These are phyloP conservation scores for Diaporthe batatas DNA, from an alignment of 2,329 filamentous ascomycete species.

Conservation along the genomic window DNA sequence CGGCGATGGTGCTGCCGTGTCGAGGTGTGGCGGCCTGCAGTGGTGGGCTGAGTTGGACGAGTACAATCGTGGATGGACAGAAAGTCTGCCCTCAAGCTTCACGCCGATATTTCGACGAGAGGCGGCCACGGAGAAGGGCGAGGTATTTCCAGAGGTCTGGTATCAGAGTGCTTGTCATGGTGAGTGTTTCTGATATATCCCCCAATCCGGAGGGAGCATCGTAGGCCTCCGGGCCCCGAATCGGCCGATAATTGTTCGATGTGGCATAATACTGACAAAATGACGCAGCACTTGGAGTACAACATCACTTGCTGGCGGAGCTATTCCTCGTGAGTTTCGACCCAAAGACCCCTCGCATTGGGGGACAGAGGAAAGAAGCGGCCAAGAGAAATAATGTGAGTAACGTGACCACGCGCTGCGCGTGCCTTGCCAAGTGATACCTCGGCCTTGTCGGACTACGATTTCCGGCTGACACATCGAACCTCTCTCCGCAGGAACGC, in stretches of 20 bases:
- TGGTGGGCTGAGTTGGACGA: constrained; percentile 60
- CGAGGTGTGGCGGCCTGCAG: constrained; percentile 47
- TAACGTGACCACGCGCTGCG: constrained; percentile 21
- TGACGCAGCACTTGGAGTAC: constrained; percentile 66
- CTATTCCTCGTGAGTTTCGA: constrained; percentile 70
- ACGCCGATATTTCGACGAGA: constrained; percentile 65
- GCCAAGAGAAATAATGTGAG: constrained; percentile 57
- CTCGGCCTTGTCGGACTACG: constrained; percentile 20
- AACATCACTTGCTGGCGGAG: constrained; percentile 70
- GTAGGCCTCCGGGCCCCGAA: constrained; percentile 1
- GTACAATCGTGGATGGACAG: constrained; percentile 62
- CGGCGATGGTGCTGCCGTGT: constrained; percentile 50
- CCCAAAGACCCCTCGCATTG: constrained; percentile 65
- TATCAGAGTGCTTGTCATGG: constrained; percentile 68
- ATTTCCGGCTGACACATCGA: constrained; percentile 9
- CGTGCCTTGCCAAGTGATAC: constrained; percentile 9
- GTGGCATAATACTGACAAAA: constrained; percentile 25
- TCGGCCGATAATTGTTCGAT: not conserved
- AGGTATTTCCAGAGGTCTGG: constrained; percentile 70
- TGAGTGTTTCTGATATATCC: constrained; percentile 48
- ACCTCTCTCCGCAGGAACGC: constrained; percentile 50
- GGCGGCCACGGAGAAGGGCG: constrained; percentile 46
- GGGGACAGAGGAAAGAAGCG: constrained; percentile 54
- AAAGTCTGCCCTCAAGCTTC: constrained; percentile 63
- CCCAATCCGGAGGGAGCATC: not conserved